Evolutionary conservation across 148 eudicot species (phyloP).

Genomic region (Cornus suecica): DNA sequence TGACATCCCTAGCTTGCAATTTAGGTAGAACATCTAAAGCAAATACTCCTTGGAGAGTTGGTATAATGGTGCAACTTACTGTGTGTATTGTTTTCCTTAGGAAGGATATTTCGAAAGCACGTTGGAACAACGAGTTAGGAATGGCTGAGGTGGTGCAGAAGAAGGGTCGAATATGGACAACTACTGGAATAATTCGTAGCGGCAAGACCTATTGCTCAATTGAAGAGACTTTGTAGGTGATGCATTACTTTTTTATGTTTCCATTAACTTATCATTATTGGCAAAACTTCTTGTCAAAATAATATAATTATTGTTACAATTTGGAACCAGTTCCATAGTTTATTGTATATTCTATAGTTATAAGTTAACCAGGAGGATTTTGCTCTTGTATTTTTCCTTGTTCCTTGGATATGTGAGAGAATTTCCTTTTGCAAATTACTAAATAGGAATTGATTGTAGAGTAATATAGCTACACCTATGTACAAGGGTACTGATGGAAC

Average conservation of each 20-base stretch:
- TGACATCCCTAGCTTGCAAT: conserved; percentile 51
- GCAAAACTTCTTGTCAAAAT: no score
- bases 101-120: conserved; percentile 47
- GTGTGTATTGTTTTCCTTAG: conserved; percentile 19
- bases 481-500: neutral
- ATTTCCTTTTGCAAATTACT: neutral
- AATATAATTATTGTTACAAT: neutral
- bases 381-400: neutral
- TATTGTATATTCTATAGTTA: neutral
- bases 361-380: neutral
- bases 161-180: conserved; percentile 62
- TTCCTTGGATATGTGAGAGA: neutral
- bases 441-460: neutral
- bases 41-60: neutral
- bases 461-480: neutral
- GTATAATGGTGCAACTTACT: neutral
- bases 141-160: conserved; percentile 77
- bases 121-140: conserved; percentile 61
- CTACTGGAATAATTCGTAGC: conserved; percentile 64
- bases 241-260: neutral
- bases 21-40: conserved; percentile 35
- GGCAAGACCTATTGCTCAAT: conserved; percentile 57
- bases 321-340: neutral
- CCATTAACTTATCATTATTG: neutral
- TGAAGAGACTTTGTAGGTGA: conserved; percentile 81